Evolutionary conservation across 768 basidiomycete species (phyloP).

Genomic region (Agaricus bisporus): DNA sequence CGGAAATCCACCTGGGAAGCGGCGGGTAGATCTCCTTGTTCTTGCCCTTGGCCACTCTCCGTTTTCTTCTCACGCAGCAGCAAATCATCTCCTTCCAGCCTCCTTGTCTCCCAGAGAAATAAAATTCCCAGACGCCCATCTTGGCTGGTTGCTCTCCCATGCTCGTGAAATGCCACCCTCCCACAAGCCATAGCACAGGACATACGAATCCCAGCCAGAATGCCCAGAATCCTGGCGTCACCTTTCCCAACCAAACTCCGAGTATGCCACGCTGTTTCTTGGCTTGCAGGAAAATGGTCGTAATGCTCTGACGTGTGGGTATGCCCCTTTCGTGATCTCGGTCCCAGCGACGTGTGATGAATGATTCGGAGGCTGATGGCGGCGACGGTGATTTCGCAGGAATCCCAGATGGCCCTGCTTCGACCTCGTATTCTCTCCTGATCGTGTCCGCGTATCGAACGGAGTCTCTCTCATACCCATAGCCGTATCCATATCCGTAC

Average conservation of each 20-base stretch:
- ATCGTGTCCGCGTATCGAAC: slow-evolving; percentile 4
- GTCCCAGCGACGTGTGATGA: slow-evolving; percentile 47
- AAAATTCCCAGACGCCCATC: slow-evolving; percentile 41
- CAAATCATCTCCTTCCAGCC: slow-evolving; percentile 29
- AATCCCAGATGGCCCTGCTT: slow-evolving; percentile 3
- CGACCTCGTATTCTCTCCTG: neutral
- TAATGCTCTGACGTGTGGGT: slow-evolving; percentile 15
- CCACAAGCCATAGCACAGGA: slow-evolving; percentile 72
- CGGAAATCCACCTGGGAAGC: slow-evolving; percentile 38
- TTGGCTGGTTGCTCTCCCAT: slow-evolving; percentile 40
- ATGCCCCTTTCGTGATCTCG: slow-evolving; percentile 23
- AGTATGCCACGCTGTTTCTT: slow-evolving; percentile 21
- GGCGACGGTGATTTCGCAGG: slow-evolving; percentile 6
- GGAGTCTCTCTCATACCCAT: slow-evolving; percentile 8
- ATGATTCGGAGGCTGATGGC: slow-evolving; percentile 40
- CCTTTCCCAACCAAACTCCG: slow-evolving; percentile 11
- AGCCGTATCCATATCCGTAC: slow-evolving; percentile 4
- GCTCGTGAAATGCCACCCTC: slow-evolving; percentile 62
- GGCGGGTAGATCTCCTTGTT: slow-evolving; percentile 20
- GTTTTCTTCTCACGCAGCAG: slow-evolving; percentile 19
- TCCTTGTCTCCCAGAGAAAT: slow-evolving; percentile 22
- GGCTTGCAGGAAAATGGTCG: slow-evolving; percentile 24
- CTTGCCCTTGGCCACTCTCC: slow-evolving; percentile 9
- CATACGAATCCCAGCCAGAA: slow-evolving; percentile 73
- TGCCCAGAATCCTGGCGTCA: slow-evolving; percentile 49